Percentiles rank a stretch among this genome's conserved stretches.
Evolutionary conservation across 2,329 filamentous ascomycete species (phyloP).

Genomic region (Parasarocladium wereldwijsianum): DNA sequence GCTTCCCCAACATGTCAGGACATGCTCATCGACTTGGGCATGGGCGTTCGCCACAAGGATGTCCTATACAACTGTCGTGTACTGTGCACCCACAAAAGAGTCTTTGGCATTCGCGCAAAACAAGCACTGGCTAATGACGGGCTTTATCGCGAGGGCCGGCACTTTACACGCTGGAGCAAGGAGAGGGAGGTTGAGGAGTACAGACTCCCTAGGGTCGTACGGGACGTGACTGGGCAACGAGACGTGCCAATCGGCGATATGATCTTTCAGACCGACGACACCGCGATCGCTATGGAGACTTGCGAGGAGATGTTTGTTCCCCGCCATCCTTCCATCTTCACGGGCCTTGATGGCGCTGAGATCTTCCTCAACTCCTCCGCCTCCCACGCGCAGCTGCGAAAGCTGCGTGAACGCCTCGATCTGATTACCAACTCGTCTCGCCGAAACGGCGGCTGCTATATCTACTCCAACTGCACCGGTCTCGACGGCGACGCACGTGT

Average conservation of each 20-base stretch:
- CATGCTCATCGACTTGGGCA: constrained; percentile 18
- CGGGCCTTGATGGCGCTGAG: constrained; percentile 43
- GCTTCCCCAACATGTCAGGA: constrained; percentile 15
- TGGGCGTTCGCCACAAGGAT: constrained; percentile 18
- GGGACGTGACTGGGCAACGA: constrained; percentile 15
- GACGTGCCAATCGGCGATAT: constrained; percentile 26
- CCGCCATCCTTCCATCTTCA: constrained; percentile 10
- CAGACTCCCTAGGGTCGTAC: constrained; percentile 12
- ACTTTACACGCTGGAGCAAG: constrained; percentile 25
- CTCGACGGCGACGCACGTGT: constrained; percentile 27
- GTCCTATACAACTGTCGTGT: constrained; percentile 22
- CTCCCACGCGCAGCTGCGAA: constrained; percentile 45
- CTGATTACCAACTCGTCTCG: constrained; percentile 51
- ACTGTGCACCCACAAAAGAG: constrained; percentile 16
- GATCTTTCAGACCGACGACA: constrained; percentile 22
- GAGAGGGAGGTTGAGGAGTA: constrained; percentile 20
- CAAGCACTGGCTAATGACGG: constrained; percentile 19
- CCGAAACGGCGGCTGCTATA: constrained; percentile 44
- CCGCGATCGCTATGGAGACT: constrained; percentile 23
- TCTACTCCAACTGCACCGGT: constrained; percentile 19
- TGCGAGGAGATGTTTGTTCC: constrained; percentile 19
- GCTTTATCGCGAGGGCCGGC: constrained; percentile 22
- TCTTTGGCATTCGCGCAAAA: constrained; percentile 11
- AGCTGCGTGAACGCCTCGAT: constrained; percentile 47
- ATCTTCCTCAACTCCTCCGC: constrained; percentile 58